Conservation (phyloP, 768 basidiomycete genomes). For the Russula sp. region DNA sequence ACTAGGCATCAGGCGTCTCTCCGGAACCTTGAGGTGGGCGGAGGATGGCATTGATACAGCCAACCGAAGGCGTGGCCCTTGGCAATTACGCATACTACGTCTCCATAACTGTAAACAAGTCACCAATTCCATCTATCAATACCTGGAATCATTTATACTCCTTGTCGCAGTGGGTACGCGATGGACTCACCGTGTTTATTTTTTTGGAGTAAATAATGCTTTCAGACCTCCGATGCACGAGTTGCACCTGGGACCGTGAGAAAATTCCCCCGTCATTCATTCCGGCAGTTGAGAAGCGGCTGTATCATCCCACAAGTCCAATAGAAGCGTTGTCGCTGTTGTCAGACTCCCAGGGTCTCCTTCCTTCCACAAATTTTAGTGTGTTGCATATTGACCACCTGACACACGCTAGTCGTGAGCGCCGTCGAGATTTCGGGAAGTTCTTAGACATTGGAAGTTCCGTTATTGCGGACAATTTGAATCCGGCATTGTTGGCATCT, state of each 20-base stretch:
- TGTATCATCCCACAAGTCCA: slow-evolving; percentile 17
- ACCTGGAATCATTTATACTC: slow-evolving; percentile 16
- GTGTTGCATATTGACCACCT: slow-evolving; percentile 17
- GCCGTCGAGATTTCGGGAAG: background rate
- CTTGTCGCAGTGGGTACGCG: slow-evolving; percentile 20
- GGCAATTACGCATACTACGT: slow-evolving; percentile 22
- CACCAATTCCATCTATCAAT: slow-evolving; percentile 12
- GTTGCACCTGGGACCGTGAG: slow-evolving; percentile 11
- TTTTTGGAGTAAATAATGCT: background rate
- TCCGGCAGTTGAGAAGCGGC: slow-evolving; percentile 12
- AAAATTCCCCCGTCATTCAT: slow-evolving; percentile 11
- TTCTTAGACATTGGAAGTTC: background rate
- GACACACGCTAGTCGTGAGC: slow-evolving; percentile 3
- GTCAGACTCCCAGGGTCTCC: background rate
- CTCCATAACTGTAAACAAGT: slow-evolving; percentile 18
- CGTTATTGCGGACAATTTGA: background rate
- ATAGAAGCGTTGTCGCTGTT: slow-evolving; percentile 14
- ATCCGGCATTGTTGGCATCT: background rate
- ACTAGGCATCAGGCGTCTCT: slow-evolving; percentile 46
- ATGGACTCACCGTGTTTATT: background rate
- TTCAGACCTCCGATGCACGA: slow-evolving; percentile 21
- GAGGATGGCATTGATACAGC: slow-evolving; percentile 27
- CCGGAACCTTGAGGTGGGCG: slow-evolving; percentile 38
- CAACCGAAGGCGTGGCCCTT: slow-evolving; percentile 21
- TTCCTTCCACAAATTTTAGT: slow-evolving; percentile 13